These are phyloP conservation scores for Ophiostoma novo-ulmi DNA, from an alignment of 2,329 filamentous ascomycete genomes.

Conservation along the genomic window DNA sequence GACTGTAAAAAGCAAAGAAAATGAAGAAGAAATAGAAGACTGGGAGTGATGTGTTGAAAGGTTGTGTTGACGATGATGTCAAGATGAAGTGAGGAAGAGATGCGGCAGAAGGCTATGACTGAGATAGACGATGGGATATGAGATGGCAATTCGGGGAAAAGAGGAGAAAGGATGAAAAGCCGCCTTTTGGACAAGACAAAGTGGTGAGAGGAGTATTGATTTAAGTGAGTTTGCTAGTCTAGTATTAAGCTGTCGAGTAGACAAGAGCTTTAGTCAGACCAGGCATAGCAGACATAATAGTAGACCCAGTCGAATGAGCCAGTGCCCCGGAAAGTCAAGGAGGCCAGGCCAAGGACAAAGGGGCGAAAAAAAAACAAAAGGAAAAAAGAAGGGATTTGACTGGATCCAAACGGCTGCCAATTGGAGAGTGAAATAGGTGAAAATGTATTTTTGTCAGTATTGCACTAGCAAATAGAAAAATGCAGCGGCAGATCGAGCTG, in stretches of 20 bases:
- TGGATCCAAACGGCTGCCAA: background rate
- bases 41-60: background rate
- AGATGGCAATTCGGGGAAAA: conserved; percentile 12
- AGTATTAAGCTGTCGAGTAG: background rate
- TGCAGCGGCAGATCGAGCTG: background rate
- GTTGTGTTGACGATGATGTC: background rate
- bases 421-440: background rate
- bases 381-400: conserved; percentile 15
- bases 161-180: background rate
- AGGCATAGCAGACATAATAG: background rate
- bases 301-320: background rate
- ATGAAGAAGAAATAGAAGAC: background rate
- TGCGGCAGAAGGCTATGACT: background rate
- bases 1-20: background rate
- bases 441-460: conserved; percentile 12
- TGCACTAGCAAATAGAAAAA: conserved; percentile 15
- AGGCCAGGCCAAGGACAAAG: conserved; percentile 12
- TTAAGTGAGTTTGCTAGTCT: background rate
- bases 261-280: background rate
- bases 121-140: background rate
- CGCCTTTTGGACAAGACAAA: background rate
- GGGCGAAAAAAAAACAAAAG: conserved; percentile 15
- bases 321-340: background rate
- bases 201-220: background rate
- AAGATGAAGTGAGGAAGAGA: background rate